Percentiles rank a stretch among this genome's conserved stretches.
phyloP scores from a whole-genome alignment of 805 yeast genomes.

The Scheffersomyces stipitis region DNA sequence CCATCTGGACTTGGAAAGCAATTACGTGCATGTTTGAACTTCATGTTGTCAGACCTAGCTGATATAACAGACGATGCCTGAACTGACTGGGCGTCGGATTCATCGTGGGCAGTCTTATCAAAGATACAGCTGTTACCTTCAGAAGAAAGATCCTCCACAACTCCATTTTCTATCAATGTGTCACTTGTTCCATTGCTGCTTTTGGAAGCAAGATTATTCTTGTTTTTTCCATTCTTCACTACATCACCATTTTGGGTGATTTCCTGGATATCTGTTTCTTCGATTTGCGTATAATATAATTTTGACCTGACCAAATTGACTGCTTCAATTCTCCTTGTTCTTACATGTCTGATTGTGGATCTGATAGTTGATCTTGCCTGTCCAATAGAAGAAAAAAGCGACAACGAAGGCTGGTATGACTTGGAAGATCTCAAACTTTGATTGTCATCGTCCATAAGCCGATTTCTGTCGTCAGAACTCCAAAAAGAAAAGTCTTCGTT shows the following conservation, averaged over 20 bases:
- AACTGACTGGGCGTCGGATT: constrained; percentile 15
- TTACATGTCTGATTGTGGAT: background rate
- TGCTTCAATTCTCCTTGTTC: background rate
- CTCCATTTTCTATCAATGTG: too few species aligned
- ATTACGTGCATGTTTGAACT: constrained; percentile 25
- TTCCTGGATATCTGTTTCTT: background rate
- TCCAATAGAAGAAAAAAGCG: background rate
- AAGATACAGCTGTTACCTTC: too few species aligned
- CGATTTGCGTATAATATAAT: background rate
- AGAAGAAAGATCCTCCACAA: background rate
- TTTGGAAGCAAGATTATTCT: background rate
- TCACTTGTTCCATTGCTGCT: background rate
- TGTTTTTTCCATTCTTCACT: background rate
- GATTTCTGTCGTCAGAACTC: constrained; percentile 61
- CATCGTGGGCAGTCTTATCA: background rate
- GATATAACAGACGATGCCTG: constrained; percentile 23
- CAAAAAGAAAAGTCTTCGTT: constrained; percentile 90
- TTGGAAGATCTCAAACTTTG: background rate
- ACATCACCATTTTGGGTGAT: background rate
- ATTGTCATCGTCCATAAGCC: constrained; percentile 13
- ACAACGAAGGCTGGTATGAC: background rate
- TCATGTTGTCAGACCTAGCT: constrained; percentile 22
- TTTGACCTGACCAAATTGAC: background rate
- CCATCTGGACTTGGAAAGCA: constrained; percentile 56
- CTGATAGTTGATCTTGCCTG: background rate